Conservation (phyloP, 208 protist genomes). For the Leishmania lainsoni region DNA sequence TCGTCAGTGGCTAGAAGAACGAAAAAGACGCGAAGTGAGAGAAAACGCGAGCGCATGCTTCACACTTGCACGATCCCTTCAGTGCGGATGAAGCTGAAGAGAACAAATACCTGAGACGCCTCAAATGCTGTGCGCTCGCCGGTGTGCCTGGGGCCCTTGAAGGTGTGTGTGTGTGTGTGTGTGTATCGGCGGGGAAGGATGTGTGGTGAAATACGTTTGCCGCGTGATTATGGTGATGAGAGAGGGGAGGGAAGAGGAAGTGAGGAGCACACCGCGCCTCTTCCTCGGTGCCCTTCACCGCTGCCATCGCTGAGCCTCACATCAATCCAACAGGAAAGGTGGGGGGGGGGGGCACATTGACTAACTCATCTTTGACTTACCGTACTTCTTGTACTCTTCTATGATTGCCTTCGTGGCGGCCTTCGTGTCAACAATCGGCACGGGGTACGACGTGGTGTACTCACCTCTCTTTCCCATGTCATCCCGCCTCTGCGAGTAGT, state of each 20-base stretch:
- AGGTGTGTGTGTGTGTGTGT: no score
- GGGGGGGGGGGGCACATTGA: no score
- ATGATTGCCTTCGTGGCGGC: slow-evolving; percentile 51
- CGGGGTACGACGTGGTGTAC: slow-evolving; percentile 51
- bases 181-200: not conserved
- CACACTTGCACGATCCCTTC: not conserved
- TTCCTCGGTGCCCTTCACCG: not conserved
- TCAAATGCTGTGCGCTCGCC: not conserved
- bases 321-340: not conserved
- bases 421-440: slow-evolving; percentile 71
- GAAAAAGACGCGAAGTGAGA: not conserved
- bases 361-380: slow-evolving; percentile 12
- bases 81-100: not conserved
- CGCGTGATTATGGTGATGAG: not conserved
- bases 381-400: slow-evolving; percentile 47
- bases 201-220: not conserved
- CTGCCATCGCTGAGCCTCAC: not conserved
- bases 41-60: not conserved
- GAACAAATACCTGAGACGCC: not conserved
- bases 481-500: not conserved
- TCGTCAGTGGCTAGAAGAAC: not conserved
- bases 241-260: not conserved
- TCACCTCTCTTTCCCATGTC: slow-evolving; percentile 3
- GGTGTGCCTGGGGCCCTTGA: not conserved
- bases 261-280: not conserved